These are phyloP conservation scores for Coccinonectria pachysandricola DNA, from an alignment of 2,329 filamentous ascomycete species.

Conservation along the genomic window DNA sequence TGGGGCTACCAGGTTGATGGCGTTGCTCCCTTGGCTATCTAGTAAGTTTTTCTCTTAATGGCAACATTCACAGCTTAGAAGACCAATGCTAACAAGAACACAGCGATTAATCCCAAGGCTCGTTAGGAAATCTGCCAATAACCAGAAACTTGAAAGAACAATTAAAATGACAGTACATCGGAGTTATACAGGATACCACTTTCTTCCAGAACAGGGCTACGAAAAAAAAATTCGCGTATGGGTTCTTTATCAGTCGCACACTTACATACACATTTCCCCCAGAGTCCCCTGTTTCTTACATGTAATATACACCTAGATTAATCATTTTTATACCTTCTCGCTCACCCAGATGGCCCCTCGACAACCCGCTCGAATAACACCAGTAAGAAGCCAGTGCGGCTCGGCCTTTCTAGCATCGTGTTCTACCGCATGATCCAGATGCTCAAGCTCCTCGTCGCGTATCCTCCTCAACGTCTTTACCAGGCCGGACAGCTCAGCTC, in stretches of 20 bases:
- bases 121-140: slow-evolving; percentile 1
- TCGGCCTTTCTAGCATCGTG: slow-evolving; percentile 84
- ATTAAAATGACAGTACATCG: slow-evolving; percentile 13
- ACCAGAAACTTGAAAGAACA: neutral
- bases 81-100: slow-evolving; percentile 17
- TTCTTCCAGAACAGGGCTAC: no score
- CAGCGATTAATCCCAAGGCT: slow-evolving; percentile 22
- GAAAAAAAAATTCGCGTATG: slow-evolving; percentile 6
- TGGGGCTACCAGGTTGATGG: slow-evolving; percentile 97
- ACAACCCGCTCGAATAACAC: slow-evolving; percentile 82
- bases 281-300: slow-evolving; percentile 12
- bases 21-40: slow-evolving; percentile 93
- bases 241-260: slow-evolving; percentile 6
- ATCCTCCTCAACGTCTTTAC: slow-evolving; percentile 69
- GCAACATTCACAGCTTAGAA: neutral
- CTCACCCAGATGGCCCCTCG: slow-evolving; percentile 87
- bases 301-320: slow-evolving; percentile 17
- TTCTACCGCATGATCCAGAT: slow-evolving; percentile 88
- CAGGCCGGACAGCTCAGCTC: slow-evolving; percentile 65
- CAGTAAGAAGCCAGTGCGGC: slow-evolving; percentile 82
- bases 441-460: slow-evolving; percentile 91
- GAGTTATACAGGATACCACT: slow-evolving; percentile 11
- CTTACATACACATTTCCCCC: slow-evolving; percentile 10
- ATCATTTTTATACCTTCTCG: slow-evolving; percentile 48
- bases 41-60: no score